phyloP scores from a whole-genome alignment of 2,329 filamentous ascomycete genomes.

The Trichoderma koningii region DNA sequence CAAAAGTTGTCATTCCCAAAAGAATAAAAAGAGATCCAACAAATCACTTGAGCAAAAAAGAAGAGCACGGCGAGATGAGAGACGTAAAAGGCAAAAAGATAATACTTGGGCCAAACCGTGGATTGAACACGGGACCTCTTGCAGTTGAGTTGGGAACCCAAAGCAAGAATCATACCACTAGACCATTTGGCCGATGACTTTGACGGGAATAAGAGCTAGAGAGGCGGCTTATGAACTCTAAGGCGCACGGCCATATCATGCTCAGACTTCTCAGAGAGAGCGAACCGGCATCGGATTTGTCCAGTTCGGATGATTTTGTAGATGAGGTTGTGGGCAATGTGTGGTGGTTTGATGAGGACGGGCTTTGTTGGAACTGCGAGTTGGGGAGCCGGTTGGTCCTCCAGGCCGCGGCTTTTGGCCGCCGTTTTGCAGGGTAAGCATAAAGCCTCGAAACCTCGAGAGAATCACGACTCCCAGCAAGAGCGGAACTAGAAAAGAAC shows the following conservation, averaged over 20 bases:
- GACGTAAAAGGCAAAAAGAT: slow-evolving; percentile 29
- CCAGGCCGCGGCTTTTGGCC: too few species aligned
- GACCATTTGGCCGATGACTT: slow-evolving; percentile 27
- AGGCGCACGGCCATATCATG: too few species aligned
- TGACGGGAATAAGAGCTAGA: neutral
- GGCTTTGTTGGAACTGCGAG: too few species aligned
- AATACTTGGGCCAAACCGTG: slow-evolving; percentile 31
- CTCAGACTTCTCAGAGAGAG: too few species aligned
- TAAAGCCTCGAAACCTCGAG: neutral
- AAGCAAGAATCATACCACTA: slow-evolving; percentile 30
- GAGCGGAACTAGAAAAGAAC: too few species aligned
- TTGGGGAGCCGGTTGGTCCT: too few species aligned
- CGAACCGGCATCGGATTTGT: neutral
- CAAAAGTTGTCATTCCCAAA: too few species aligned
- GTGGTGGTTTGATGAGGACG: neutral
- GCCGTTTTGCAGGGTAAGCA: neutral
- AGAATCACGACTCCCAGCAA: too few species aligned
- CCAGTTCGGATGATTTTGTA: too few species aligned
- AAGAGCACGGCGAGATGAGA: neutral
- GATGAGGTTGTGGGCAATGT: neutral
- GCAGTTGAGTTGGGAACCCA: slow-evolving; percentile 26
- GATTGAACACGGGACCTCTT: slow-evolving; percentile 30
- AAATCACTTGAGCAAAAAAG: neutral
- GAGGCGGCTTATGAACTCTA: neutral
- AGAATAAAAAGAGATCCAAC: neutral